Base-by-base conservation (phyloP, 139 green algal genomes). In the Zygnema cylindricum region DNA sequence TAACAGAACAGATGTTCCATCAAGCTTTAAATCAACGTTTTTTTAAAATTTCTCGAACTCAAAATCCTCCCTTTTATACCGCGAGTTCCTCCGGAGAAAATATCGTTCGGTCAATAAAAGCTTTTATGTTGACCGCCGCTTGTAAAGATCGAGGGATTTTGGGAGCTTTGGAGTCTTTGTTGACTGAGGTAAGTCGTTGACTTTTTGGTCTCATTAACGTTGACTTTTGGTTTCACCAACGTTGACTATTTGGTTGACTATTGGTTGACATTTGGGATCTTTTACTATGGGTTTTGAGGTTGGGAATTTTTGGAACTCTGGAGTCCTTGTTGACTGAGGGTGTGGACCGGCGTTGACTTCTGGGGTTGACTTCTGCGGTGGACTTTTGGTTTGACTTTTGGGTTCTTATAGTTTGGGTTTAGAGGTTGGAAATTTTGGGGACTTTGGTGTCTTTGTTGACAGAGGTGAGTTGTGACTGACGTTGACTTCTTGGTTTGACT, bases 21-120 rank as follows among this genome's bases (percentile, higher is more conserved):
- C 76, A 81, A 21, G 90, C 86, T 25, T 63, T 98, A n/a, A 96
- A 96, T 87, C 91, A 93, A 23, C 92, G 96, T 49, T 90, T 98
- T 71, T 97, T 95, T 87, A 95, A 94, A 85, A 81, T 98, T 1
- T 93, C 83, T 78, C 86, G 95, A 0, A 83, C 30, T 63, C 11
- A n/a, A 32, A 39, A 86, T 30, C 95, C 95, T 30, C 95, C 95
- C 23, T 96, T 97, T 82, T 96, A 95, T 69, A 83, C 40, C 11
- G 94, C 92, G 11, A 38, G 32, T 1, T 69, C 71, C 23, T 71
- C 41, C 30, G 55, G 25, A 22, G 55, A 90, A 55, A 38, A 69
- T 21, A 42, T 90, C 0, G 86, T 76, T 1, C 69, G 32, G 23
- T 32, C 82, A 33, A 82, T 54, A 22, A 43, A 54, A 21, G n/a